These are phyloP conservation scores for Aspergillus flavus DNA, from an alignment of 2,329 filamentous ascomycete species.

Conservation along the genomic window DNA sequence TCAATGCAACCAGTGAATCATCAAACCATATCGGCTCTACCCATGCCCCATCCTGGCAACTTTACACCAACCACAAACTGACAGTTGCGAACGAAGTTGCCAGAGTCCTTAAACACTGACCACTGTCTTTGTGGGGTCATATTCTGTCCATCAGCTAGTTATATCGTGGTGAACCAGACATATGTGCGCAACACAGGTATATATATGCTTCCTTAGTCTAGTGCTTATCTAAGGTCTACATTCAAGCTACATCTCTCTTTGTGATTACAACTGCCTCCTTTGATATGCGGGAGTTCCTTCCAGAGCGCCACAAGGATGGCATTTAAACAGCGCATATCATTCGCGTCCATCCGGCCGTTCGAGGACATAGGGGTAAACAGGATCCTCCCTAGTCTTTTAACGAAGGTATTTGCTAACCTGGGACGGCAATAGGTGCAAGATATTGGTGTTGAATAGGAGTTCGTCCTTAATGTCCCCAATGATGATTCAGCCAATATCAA, in stretches of 20 bases:
- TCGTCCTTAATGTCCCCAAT: not conserved
- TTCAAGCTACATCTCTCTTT: not conserved
- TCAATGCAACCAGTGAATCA: too few relatives aligned
- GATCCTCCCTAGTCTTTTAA: not conserved
- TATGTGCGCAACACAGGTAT: too few relatives aligned
- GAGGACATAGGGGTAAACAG: constrained; percentile 33
- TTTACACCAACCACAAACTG: too few relatives aligned
- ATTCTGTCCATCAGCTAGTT: too few relatives aligned
- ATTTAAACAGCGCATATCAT: constrained; percentile 23
- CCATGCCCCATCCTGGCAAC: too few relatives aligned
- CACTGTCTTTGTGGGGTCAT: too few relatives aligned
- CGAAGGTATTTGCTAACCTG: constrained; percentile 6
- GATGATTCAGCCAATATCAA: not conserved
- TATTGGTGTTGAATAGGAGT: constrained; percentile 26
- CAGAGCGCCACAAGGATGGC: constrained; percentile 16
- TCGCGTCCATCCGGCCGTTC: constrained; percentile 38
- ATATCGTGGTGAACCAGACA: too few relatives aligned
- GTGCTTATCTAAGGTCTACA: not conserved
- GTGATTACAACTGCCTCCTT: not conserved
- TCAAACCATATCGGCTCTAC: too few relatives aligned
- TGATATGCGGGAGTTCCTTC: not conserved
- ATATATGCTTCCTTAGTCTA: too few relatives aligned
- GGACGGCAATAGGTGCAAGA: constrained; percentile 24
- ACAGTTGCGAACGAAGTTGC: too few relatives aligned
- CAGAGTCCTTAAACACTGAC: too few relatives aligned